A percentile compares a stretch with the other conserved stretches of the same genome.
phyloP scores from a whole-genome alignment of 2,329 filamentous ascomycete species.

The Pseudocercospora cruenta region DNA sequence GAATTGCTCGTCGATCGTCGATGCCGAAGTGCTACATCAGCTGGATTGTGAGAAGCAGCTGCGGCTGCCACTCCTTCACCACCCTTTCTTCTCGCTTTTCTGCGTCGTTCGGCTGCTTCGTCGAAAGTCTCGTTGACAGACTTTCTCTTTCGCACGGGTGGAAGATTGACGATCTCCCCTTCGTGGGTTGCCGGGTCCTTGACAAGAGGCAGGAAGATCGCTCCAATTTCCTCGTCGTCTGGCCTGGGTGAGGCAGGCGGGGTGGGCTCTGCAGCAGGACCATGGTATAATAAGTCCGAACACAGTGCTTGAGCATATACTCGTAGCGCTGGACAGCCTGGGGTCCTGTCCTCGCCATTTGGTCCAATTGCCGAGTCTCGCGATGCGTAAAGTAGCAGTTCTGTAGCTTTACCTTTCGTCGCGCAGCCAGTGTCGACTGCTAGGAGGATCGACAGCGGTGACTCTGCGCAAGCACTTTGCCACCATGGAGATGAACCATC shows the following conservation, averaged over 20 bases:
- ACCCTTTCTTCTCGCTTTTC: slow-evolving; percentile 47
- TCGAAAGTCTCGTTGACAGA: slow-evolving; percentile 51
- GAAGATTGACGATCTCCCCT: slow-evolving; percentile 29
- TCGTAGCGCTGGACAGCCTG: slow-evolving; percentile 23
- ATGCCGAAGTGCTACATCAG: slow-evolving; percentile 35
- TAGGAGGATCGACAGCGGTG: slow-evolving; percentile 26
- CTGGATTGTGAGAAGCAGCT: slow-evolving; percentile 39
- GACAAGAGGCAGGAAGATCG: slow-evolving; percentile 29
- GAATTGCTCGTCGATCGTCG: slow-evolving; percentile 36
- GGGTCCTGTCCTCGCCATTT: neutral
- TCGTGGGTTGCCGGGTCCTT: neutral
- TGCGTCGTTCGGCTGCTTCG: slow-evolving; percentile 49
- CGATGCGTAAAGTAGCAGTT: slow-evolving; percentile 52
- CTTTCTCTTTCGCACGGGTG: slow-evolving; percentile 46
- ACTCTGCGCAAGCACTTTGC: slow-evolving; percentile 25
- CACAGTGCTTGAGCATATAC: slow-evolving; percentile 50
- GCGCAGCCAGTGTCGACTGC: slow-evolving; percentile 11
- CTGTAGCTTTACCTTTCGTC: slow-evolving; percentile 39
- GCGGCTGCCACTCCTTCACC: slow-evolving; percentile 50
- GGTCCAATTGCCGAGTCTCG: slow-evolving; percentile 23
- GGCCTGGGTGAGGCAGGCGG: slow-evolving; percentile 33
- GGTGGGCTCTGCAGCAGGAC: slow-evolving; percentile 20
- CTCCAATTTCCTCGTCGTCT: slow-evolving; percentile 21
- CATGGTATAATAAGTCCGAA: slow-evolving; percentile 43
- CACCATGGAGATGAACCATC: slow-evolving; percentile 22